A percentile compares a stretch with the other conserved stretches of the same genome.
Evolutionary conservation across 345 rosid species (phyloP).

Genomic region (Dimocarpus longan): DNA sequence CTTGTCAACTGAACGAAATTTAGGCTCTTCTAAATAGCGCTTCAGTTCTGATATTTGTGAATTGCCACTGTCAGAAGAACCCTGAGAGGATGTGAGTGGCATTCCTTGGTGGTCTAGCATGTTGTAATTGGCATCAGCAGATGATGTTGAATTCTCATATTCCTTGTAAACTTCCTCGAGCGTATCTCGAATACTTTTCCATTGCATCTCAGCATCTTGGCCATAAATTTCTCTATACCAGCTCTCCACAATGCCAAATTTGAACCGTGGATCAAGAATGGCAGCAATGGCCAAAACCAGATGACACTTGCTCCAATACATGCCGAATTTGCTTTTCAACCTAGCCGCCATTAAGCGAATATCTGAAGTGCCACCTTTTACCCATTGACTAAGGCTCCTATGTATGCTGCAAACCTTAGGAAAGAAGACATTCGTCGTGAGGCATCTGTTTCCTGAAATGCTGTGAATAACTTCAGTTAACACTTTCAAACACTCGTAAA

Average conservation of each 20-base stretch:
- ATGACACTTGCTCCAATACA: background rate
- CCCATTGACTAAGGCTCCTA: no score
- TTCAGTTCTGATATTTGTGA: slow-evolving; percentile 4
- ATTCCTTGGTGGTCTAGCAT: background rate
- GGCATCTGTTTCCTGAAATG: background rate
- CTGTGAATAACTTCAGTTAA: background rate
- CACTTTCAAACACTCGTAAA: background rate
- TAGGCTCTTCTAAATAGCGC: slow-evolving; percentile 8
- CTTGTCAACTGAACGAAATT: background rate
- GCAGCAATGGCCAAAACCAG: background rate
- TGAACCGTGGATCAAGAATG: slow-evolving; percentile 3
- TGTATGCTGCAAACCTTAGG: background rate
- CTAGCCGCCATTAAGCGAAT: background rate
- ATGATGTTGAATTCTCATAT: background rate
- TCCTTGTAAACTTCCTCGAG: background rate
- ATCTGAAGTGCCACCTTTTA: background rate
- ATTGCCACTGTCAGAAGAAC: background rate
- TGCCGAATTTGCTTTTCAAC: background rate
- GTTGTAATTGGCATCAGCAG: background rate
- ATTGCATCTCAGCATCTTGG: background rate
- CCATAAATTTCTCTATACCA: background rate
- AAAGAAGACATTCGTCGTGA: background rate
- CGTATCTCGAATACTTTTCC: background rate
- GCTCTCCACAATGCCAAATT: background rate
- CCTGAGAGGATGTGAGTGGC: background rate